A percentile compares a stretch with the other conserved stretches of the same genome.
Conservation (phyloP, 371 early-diverging fungal genomes). For the Rhizopus arrhizus region DNA sequence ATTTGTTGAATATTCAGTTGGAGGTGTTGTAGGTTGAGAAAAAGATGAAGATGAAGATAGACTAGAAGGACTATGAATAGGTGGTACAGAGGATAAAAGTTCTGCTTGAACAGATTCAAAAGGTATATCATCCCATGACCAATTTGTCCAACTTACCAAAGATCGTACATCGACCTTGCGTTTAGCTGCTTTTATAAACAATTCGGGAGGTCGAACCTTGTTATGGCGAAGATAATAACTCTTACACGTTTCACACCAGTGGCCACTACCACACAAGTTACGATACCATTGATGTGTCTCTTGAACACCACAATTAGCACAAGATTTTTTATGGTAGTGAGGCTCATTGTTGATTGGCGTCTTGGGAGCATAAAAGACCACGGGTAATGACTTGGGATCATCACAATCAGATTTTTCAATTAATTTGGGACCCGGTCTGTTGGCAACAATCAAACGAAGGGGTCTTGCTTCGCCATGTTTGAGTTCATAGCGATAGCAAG, state of each 20-base stretch:
- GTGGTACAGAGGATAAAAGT: neutral
- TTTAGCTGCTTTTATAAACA: slow-evolving; percentile 52
- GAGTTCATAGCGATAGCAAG: slow-evolving; percentile 48
- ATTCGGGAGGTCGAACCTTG: slow-evolving; percentile 42
- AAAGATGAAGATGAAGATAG: slow-evolving; percentile 3
- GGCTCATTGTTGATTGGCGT: neutral
- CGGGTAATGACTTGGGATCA: neutral
- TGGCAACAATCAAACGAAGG: slow-evolving; percentile 44
- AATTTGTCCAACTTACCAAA: slow-evolving; percentile 39
- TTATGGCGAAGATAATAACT: slow-evolving; percentile 50
- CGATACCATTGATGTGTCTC: slow-evolving; percentile 57
- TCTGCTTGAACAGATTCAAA: slow-evolving; percentile 18
- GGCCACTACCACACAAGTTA: slow-evolving; percentile 47
- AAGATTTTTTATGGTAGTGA: slow-evolving; percentile 24
- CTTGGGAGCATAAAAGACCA: slow-evolving; percentile 25
- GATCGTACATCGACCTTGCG: slow-evolving; percentile 48
- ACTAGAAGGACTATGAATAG: slow-evolving; percentile 7
- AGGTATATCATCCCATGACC: slow-evolving; percentile 31
- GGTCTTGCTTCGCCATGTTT: slow-evolving; percentile 45
- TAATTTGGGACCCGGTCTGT: slow-evolving; percentile 31
- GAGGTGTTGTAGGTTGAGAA: slow-evolving; percentile 2
- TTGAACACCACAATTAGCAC: slow-evolving; percentile 48
- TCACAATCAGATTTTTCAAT: neutral
- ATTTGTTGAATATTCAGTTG: neutral
- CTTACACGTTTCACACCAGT: slow-evolving; percentile 57